These are phyloP conservation scores for Cystobasidium onofrii DNA, from an alignment of 768 basidiomycete genomes.

Conservation along the genomic window DNA sequence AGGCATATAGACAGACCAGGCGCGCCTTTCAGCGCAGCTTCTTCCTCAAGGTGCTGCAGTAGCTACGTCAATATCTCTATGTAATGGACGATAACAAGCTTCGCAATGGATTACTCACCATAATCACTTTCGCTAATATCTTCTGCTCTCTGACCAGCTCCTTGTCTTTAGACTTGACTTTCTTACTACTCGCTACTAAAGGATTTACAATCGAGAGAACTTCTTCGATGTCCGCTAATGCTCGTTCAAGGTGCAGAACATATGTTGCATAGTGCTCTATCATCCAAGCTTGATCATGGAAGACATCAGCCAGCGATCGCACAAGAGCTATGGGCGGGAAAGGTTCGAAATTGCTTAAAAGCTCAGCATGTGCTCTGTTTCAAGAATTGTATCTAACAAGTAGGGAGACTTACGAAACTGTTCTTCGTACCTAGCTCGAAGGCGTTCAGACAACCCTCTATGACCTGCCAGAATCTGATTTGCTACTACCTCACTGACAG, in stretches of 20 bases:
- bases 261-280: slow-evolving; percentile 89
- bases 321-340: slow-evolving; percentile 8
- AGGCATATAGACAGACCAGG: slow-evolving; percentile 89
- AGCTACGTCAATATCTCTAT: background rate
- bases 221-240: slow-evolving; percentile 76
- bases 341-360: too few species aligned
- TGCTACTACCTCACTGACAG: slow-evolving; percentile 78
- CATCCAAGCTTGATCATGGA: slow-evolving; percentile 50
- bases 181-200: background rate
- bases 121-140: slow-evolving; percentile 70
- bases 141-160: slow-evolving; percentile 71
- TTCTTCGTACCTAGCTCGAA: slow-evolving; percentile 85
- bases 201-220: slow-evolving; percentile 45
- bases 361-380: too few species aligned
- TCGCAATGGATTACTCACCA: slow-evolving; percentile 46
- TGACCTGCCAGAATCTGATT: slow-evolving; percentile 83
- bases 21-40: slow-evolving; percentile 76
- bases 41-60: slow-evolving; percentile 60
- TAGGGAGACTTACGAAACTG: slow-evolving; percentile 54
- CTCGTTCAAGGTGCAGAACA: slow-evolving; percentile 85
- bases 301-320: slow-evolving; percentile 37
- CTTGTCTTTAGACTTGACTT: slow-evolving; percentile 50
- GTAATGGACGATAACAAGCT: slow-evolving; percentile 49
- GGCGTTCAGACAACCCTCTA: slow-evolving; percentile 67
- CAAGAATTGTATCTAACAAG: background rate